Evolutionary conservation across 2,329 filamentous ascomycete genomes (phyloP).

Genomic region (Cladophialophora immunda): DNA sequence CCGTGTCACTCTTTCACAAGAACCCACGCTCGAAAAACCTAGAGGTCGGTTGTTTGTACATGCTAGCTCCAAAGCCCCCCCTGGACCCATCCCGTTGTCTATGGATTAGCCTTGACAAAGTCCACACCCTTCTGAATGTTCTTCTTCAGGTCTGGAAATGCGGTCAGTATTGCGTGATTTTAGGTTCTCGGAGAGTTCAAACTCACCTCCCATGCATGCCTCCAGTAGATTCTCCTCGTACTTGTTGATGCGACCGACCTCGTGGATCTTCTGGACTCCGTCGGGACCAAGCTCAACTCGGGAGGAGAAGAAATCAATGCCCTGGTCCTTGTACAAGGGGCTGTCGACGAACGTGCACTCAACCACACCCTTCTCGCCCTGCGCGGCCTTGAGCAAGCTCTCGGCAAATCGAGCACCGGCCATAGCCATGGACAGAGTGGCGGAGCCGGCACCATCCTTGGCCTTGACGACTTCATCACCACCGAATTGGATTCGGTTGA

Average conservation of each 20-base stretch:
- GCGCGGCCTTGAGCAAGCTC: slow-evolving; percentile 87
- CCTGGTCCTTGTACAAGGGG: slow-evolving; percentile 98
- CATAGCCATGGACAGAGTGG: slow-evolving; percentile 98
- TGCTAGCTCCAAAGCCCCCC: slow-evolving; percentile 12
- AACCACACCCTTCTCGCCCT: slow-evolving; percentile 92
- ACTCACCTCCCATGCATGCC: slow-evolving; percentile 72
- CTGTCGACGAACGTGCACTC: slow-evolving; percentile 98
- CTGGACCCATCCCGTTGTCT: slow-evolving; percentile 39
- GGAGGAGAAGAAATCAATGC: slow-evolving; percentile 95
- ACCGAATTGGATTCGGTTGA: slow-evolving; percentile 97
- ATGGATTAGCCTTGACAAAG: slow-evolving; percentile 68
- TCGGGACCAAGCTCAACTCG: slow-evolving; percentile 95
- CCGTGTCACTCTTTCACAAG: neutral
- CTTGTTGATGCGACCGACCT: slow-evolving; percentile 83
- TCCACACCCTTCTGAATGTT: slow-evolving; percentile 93
- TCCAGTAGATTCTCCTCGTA: slow-evolving; percentile 91
- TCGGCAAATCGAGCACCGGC: slow-evolving; percentile 87
- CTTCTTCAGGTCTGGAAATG: slow-evolving; percentile 56
- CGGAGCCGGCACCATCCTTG: slow-evolving; percentile 96
- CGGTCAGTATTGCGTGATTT: slow-evolving; percentile 29
- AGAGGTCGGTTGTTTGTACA: slow-evolving; percentile 32
- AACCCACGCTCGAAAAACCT: slow-evolving; percentile 2
- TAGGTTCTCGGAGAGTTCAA: neutral
- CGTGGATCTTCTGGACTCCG: slow-evolving; percentile 92
- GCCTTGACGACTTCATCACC: slow-evolving; percentile 99